phyloP scores from a whole-genome alignment of 768 basidiomycete species.

The Agaricus bisporus region DNA sequence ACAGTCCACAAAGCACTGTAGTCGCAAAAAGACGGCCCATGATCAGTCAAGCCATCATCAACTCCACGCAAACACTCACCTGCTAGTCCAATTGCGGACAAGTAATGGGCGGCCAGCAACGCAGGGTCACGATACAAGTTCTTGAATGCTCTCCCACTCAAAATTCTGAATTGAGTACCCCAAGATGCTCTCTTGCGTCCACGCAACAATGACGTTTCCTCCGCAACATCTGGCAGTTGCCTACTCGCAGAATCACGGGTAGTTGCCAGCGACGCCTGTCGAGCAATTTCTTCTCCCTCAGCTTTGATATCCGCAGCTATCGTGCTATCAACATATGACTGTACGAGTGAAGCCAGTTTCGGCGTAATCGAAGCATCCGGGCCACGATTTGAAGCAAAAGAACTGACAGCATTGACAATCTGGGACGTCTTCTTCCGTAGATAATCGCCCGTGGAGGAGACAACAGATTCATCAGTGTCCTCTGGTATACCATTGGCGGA shows the following conservation, averaged over 20 bases:
- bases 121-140: conserved; percentile 95
- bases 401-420: conserved; percentile 52
- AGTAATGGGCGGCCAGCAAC: conserved; percentile 85
- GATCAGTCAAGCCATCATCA: conserved; percentile 6
- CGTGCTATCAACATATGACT: conserved; percentile 61
- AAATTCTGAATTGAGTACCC: conserved; percentile 86
- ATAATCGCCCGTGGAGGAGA: conserved; percentile 41
- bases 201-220: conserved; percentile 62
- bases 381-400: conserved; percentile 18
- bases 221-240: conserved; percentile 59
- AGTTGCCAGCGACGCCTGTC: conserved; percentile 21
- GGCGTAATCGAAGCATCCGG: conserved; percentile 37
- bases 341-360: conserved; percentile 66
- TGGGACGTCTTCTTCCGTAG: conserved; percentile 73
- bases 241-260: conserved; percentile 22
- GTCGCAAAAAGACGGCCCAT: neutral
- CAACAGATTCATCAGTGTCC: conserved; percentile 34
- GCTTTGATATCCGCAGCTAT: conserved; percentile 56
- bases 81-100: conserved; percentile 77
- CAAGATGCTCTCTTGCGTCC: conserved; percentile 79
- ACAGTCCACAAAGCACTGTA: conserved; percentile 84
- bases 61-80: conserved; percentile 40
- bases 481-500: conserved; percentile 30
- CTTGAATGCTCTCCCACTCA: conserved; percentile 97
- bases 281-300: conserved; percentile 34